Evolutionary conservation across 768 basidiomycete species (phyloP).

Genomic region (Leccinum uliginosum): DNA sequence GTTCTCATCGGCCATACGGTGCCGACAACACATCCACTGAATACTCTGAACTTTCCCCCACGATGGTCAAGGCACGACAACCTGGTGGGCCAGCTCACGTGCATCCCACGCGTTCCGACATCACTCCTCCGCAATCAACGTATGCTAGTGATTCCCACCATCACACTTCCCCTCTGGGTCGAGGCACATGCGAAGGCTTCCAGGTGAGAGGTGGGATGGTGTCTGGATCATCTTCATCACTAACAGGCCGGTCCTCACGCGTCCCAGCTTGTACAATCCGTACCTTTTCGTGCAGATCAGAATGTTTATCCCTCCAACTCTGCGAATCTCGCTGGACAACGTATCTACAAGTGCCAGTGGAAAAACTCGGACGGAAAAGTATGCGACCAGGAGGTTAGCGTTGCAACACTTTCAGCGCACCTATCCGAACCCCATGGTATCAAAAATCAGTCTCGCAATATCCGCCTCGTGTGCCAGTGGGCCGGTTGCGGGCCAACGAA

Average conservation of each 20-base stretch:
- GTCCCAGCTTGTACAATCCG: neutral
- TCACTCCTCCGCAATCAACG: neutral
- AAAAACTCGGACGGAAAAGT: neutral
- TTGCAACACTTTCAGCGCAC: constrained; percentile 5
- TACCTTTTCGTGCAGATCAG: neutral
- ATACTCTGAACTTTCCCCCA: neutral
- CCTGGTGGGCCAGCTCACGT: neutral
- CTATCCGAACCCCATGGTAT: constrained; percentile 13
- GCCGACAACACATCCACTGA: neutral
- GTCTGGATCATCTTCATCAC: neutral
- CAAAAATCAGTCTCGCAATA: neutral
- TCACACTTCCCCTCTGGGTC: neutral
- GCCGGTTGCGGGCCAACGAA: constrained; percentile 1
- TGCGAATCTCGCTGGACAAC: neutral
- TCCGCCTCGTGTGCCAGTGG: constrained; percentile 7
- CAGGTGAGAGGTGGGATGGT: neutral
- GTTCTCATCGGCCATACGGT: neutral
- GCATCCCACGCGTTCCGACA: neutral
- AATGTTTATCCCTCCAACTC: neutral
- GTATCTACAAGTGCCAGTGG: constrained; percentile 6
- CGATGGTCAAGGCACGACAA: neutral
- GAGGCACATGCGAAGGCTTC: neutral
- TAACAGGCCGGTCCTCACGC: neutral
- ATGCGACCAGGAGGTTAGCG: constrained; percentile 1
- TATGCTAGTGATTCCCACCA: neutral